Conservation (phyloP, 1,139 yeast species). For the Kazachstania sp. region DNA sequence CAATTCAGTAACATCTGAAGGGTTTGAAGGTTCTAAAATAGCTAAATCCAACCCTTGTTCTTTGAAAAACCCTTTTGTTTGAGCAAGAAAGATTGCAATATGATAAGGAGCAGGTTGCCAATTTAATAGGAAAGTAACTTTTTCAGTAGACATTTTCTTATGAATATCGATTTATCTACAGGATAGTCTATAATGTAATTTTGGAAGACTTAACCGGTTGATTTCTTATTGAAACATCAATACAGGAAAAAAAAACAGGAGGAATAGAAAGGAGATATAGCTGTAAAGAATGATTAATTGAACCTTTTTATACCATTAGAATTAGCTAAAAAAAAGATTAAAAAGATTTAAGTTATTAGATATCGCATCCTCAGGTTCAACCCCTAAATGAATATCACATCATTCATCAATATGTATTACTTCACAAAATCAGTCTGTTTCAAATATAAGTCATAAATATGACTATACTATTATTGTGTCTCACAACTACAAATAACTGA, state of each 20-base stretch:
- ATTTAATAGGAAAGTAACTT: slow-evolving; percentile 37
- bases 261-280: not conserved
- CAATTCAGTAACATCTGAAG: slow-evolving; percentile 51
- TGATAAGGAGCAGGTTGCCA: slow-evolving; percentile 56
- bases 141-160: not conserved
- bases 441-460: too few relatives aligned
- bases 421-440: too few relatives aligned
- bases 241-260: not conserved
- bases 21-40: slow-evolving; percentile 49
- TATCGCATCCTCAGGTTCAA: not conserved
- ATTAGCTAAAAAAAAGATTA: not conserved
- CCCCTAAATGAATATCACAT: too few relatives aligned
- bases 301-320: not conserved
- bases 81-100: slow-evolving; percentile 46
- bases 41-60: slow-evolving; percentile 46
- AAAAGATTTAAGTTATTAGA: not conserved
- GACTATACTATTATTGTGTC: too few relatives aligned
- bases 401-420: too few relatives aligned
- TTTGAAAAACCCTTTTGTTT: slow-evolving; percentile 43
- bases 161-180: not conserved
- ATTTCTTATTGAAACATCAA: too few relatives aligned
- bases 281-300: not conserved
- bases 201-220: too few relatives aligned
- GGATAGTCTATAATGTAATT: too few relatives aligned
- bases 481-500: too few relatives aligned